Conservation (phyloP, 1,284 basidiomycete species). For the Coniophora puteana region DNA sequence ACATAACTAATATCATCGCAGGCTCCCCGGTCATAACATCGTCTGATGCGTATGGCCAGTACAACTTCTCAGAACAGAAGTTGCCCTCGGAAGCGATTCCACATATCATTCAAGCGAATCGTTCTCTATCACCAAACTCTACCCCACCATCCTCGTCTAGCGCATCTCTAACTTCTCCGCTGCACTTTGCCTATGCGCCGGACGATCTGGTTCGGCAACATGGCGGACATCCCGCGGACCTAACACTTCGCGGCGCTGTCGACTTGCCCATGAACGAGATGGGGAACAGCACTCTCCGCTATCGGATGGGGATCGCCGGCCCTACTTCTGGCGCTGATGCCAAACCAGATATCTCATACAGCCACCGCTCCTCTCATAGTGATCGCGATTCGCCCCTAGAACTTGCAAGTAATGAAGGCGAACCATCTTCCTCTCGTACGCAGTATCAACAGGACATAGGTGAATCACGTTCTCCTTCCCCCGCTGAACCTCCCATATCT, state of each 20-base stretch:
- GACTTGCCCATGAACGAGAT: no score
- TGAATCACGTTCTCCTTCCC: slow-evolving; percentile 70
- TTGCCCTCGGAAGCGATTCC: slow-evolving; percentile 52
- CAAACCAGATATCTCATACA: no score
- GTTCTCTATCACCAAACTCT: slow-evolving; percentile 70
- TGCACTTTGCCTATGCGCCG: slow-evolving; percentile 56
- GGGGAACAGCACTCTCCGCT: slow-evolving; percentile 52
- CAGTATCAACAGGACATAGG: no score
- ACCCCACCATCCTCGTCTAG: slow-evolving; percentile 66
- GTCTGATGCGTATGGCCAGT: slow-evolving; percentile 51
- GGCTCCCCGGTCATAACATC: slow-evolving; percentile 59
- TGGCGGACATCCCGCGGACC: slow-evolving; percentile 49
- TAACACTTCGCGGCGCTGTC: slow-evolving; percentile 69
- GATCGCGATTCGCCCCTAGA: slow-evolving; percentile 52
- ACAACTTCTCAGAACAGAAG: slow-evolving; percentile 65
- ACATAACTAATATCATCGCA: slow-evolving; percentile 46
- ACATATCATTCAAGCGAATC: slow-evolving; percentile 64
- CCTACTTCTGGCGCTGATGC: slow-evolving; percentile 46
- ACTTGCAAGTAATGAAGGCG: slow-evolving; percentile 54
- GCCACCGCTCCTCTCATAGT: slow-evolving; percentile 44
- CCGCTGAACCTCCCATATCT: slow-evolving; percentile 57
- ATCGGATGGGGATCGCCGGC: slow-evolving; percentile 48
- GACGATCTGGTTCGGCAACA: slow-evolving; percentile 51
- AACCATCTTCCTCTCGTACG: slow-evolving; percentile 42
- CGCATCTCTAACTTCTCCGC: slow-evolving; percentile 58